Conservation (phyloP, 805 yeast genomes). For the Candida taoyuanica region DNA sequence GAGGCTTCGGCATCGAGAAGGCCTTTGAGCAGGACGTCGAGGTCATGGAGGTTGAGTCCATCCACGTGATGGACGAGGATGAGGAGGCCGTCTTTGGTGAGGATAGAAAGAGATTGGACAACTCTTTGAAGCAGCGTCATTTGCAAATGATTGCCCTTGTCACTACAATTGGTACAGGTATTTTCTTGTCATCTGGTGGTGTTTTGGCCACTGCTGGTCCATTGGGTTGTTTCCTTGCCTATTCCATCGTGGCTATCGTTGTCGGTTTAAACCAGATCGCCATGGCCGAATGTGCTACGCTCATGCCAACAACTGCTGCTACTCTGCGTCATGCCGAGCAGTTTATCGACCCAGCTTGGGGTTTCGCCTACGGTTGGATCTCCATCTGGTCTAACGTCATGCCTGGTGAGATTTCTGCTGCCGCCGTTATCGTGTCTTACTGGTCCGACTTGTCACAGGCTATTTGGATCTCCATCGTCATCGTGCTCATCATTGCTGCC, state of each 20-base stretch:
- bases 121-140: constrained; percentile 30
- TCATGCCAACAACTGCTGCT: constrained; percentile 37
- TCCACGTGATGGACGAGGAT: constrained; percentile 10
- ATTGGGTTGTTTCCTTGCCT: constrained; percentile 33
- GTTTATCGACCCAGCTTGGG: constrained; percentile 41
- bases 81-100: constrained; percentile 14
- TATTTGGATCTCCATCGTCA: constrained; percentile 41
- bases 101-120: constrained; percentile 16
- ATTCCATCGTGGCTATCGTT: constrained; percentile 31
- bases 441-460: constrained; percentile 44
- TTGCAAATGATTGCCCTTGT: constrained; percentile 47
- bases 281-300: constrained; percentile 35
- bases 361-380: constrained; percentile 44
- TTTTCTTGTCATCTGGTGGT: constrained; percentile 37
- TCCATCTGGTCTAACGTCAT: constrained; percentile 36
- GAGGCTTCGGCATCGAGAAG: constrained; percentile 5
- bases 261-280: constrained; percentile 37
- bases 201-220: constrained; percentile 34
- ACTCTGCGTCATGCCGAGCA: constrained; percentile 34
- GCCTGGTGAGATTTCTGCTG: constrained; percentile 43
- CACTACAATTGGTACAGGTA: constrained; percentile 41
- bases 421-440: constrained; percentile 41
- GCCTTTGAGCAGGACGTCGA: constrained; percentile 14
- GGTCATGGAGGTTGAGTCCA: constrained; percentile 13
- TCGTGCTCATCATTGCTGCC: constrained; percentile 31